Evolutionary conservation across 108 stramenopile species (phyloP), one percentile per base, ranked within the genome.

Genomic region (Cyclotella distinguenda): DNA sequence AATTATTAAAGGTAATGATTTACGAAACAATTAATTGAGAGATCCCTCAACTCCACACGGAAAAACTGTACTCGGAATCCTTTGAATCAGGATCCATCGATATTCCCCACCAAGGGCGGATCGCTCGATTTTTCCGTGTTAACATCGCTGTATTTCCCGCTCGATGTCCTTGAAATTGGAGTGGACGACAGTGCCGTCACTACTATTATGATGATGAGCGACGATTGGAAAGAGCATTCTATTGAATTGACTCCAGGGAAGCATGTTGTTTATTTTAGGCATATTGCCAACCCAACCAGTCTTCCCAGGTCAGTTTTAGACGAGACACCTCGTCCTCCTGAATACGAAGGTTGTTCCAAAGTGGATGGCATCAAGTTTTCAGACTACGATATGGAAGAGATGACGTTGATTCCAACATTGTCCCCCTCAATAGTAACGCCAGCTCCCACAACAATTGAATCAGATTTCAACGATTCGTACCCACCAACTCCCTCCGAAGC

Each of bases 391-490:
- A n/a, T n/a, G n/a, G n/a, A n/a, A n/a, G n/a, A n/a, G n/a, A n/a
- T n/a, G n/a, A 10, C 28, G 12, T 8, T 31, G 44, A 7, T 31
- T 46, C 40, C 44, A 60, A 16, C 60, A 23, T 42, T 42, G 40
- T 42, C 16, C 40, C 40, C 40, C 40, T 16, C 4, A 5, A 42
- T 42, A 5, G 16, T 2, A 5, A 44, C 60, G 38, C 22, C n/a
- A 44, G 15, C 23, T 26, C 60, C 60, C 27, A 60, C 60, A 18
- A 23, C 16, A 42, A 42, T 4, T 26, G 67, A 75, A 31, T 9
- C 39, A 4, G 61, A 44, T 22, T 69, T 43, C 46, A 75, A 75
- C n/a, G n/a, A n/a, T n/a, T n/a, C n/a, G n/a, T n/a, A n/a, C n/a
- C n/a, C n/a, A n/a, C n/a, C n/a, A n/a, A n/a, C n/a, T n/a, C n/a